phyloP scores from a whole-genome alignment of 208 protist genomes.

The Leishmania turanica region DNA sequence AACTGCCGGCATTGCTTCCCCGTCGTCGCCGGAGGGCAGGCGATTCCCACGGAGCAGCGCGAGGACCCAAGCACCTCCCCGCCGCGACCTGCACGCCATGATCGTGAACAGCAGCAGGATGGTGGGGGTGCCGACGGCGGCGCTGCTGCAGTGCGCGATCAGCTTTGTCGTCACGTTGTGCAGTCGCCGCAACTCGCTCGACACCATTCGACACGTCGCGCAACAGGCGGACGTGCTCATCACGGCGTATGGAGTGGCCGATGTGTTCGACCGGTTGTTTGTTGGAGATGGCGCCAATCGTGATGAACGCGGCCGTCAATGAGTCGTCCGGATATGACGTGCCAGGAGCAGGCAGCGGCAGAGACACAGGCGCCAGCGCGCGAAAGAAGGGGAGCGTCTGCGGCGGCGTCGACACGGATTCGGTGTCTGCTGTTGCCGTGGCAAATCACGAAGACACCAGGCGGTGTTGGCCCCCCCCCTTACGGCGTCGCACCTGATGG shows the following conservation, averaged over 20 bases:
- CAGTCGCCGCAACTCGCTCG: slow-evolving; percentile 83
- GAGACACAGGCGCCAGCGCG: neutral
- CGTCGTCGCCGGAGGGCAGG: neutral
- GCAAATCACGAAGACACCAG: slow-evolving; percentile 95
- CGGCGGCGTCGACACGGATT: slow-evolving; percentile 87
- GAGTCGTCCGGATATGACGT: slow-evolving; percentile 6
- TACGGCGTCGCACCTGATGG: slow-evolving; percentile 93
- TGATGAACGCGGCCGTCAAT: slow-evolving; percentile 98
- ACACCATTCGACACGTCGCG: slow-evolving; percentile 49
- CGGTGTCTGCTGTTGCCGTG: slow-evolving; percentile 52
- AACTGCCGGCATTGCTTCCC: neutral
- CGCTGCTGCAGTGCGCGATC: slow-evolving; percentile 81
- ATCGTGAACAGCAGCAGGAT: slow-evolving; percentile 95
- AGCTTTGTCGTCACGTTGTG: slow-evolving; percentile 92
- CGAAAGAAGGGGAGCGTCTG: slow-evolving; percentile 37
- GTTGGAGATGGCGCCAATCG: slow-evolving; percentile 92
- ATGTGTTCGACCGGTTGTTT: slow-evolving; percentile 73
- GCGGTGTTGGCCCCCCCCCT: slow-evolving; percentile 97
- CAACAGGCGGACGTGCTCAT: slow-evolving; percentile 90
- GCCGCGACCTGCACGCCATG: slow-evolving; percentile 76
- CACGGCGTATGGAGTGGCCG: slow-evolving; percentile 87
- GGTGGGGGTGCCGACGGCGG: slow-evolving; percentile 93
- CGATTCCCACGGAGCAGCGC: neutral
- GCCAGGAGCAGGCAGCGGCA: neutral
- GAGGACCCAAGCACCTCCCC: neutral